Evolutionary conservation across 2,329 filamentous ascomycete genomes (phyloP).

Genomic region (Mariannaea sp.): DNA sequence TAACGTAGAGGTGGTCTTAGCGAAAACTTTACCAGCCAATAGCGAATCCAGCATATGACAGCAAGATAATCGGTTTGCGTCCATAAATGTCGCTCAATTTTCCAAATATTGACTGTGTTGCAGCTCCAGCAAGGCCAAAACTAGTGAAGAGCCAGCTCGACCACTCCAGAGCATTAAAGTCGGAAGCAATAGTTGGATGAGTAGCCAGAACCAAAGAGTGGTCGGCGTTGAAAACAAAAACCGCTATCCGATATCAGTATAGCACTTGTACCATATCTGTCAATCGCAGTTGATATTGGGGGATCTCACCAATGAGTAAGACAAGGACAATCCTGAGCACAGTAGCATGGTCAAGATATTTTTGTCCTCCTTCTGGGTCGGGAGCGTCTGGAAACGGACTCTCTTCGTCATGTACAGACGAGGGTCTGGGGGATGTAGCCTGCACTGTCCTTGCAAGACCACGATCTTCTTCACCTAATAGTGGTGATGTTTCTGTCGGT

Average conservation of each 20-base stretch:
- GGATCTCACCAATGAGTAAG: background rate
- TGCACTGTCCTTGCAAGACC: too few relatives aligned
- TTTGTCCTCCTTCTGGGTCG: background rate
- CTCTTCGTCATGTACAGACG: background rate
- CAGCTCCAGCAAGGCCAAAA: conserved; percentile 4
- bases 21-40: background rate
- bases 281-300: background rate
- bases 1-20: too few relatives aligned
- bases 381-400: background rate
- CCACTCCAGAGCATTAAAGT: conserved; percentile 8
- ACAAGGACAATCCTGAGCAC: background rate
- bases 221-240: conserved; percentile 7
- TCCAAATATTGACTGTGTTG: background rate
- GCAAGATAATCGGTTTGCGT: background rate
- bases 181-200: conserved; percentile 1
- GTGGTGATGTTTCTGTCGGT: background rate
- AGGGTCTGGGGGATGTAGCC: background rate
- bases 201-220: conserved; percentile 4
- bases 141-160: conserved; percentile 6
- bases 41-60: conserved; percentile 5
- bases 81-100: conserved; percentile 7
- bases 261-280: background rate
- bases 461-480: background rate
- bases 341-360: background rate
- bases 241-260: background rate